Evolutionary conservation across 2,329 filamentous ascomycete genomes (phyloP).

Genomic region (Apiospora malaysiana): DNA sequence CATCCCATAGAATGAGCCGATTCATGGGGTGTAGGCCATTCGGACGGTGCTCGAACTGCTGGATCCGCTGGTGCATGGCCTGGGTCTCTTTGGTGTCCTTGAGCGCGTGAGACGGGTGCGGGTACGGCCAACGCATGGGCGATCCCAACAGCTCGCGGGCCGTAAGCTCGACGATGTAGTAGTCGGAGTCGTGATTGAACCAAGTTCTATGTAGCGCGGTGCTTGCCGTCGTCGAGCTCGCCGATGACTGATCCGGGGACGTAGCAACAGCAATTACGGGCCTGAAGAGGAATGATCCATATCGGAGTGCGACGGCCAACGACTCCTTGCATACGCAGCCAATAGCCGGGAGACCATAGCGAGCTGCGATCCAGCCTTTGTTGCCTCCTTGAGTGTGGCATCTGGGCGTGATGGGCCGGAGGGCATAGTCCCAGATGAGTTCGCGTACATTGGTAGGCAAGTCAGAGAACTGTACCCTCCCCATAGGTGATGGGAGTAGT

Average conservation of each 20-base stretch:
- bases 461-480: slow-evolving; percentile 2
- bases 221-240: background rate
- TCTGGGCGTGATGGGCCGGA: background rate
- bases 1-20: background rate
- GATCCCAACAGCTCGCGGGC: background rate
- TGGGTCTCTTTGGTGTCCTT: background rate
- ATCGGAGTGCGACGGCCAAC: background rate
- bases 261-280: background rate
- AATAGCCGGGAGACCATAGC: background rate
- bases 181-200: slow-evolving; percentile 14
- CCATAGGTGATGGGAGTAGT: background rate
- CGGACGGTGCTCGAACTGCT: background rate
- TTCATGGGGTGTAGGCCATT: background rate
- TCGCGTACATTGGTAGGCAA: slow-evolving; percentile 14
- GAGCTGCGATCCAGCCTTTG: background rate
- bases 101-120: background rate
- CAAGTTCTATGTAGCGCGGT: background rate
- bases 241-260: background rate
- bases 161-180: slow-evolving; percentile 2
- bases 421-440: slow-evolving; percentile 18
- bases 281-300: background rate
- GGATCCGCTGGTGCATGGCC: background rate
- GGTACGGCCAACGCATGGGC: background rate
- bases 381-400: background rate
- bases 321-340: slow-evolving; percentile 12